Base-by-base conservation (phyloP, 441 rosid genomes). In the Populus hybrid region DNA sequence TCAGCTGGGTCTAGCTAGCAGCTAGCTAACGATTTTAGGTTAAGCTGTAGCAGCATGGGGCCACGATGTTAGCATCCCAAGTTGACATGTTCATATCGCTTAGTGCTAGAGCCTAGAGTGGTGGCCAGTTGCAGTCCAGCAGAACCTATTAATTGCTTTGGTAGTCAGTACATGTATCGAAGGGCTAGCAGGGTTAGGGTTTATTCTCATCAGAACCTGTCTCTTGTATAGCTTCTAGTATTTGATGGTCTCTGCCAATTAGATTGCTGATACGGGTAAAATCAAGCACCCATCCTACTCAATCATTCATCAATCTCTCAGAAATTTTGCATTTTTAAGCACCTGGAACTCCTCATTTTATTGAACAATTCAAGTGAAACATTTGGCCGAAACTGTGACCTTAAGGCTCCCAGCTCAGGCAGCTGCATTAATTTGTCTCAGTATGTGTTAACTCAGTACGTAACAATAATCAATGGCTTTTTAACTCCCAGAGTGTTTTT, bases 51-150 rank as follows among this genome's bases (percentile, higher is more conserved):
- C 80, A 35, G 67, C 23, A 73, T 66, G 78, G 69, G 78, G 53
- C 74, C 74, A 69, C 26, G 65, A 35, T 72, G 76, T 64, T 64
- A 32, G 42, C 73, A 66, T 50, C 72, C 68, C 30, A 35, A 46
- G 78, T 77, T 77, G 78, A 73, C 77, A 78, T 57, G 32, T 71
- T 67, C 72, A 40, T 69, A 59, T 77, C 81, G 53, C 46, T 66
- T 75, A 78, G 70, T 57, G 79, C 67, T 73, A 78, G 53, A 76
- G 69, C 38, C 67, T 75, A 76, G 53, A 78, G 67, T 32, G 75
- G 79, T 73, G 77, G 72, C 67, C 77, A 75, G 80, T 79, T 69
- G 38, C 83, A 78, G 77, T 71, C 81, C 83, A 73, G 80, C 86
- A 79, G 76, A 84, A 75, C 83, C 86, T 81, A 79, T 46, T 46